phyloP scores from a whole-genome alignment of 345 rosid species.

The Hibiscus syriacus region DNA sequence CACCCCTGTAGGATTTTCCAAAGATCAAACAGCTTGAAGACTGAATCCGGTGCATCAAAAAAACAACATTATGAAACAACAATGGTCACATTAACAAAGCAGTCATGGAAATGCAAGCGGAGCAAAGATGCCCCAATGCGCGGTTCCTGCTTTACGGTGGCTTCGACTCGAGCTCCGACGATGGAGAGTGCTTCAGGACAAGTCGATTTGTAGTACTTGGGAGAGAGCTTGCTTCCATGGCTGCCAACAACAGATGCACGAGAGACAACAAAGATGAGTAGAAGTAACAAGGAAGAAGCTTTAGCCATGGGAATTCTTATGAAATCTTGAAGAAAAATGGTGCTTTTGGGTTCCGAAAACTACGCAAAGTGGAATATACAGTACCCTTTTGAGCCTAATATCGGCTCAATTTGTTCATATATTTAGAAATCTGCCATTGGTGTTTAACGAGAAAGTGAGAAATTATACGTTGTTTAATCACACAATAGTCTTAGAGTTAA shows the following conservation, averaged over 20 bases:
- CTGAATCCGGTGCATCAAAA: not conserved
- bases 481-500: no score
- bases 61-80: not conserved
- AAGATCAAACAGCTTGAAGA: not conserved
- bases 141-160: constrained; percentile 18
- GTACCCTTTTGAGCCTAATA: not conserved
- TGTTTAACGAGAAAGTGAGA: not conserved
- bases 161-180: constrained; percentile 14
- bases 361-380: not conserved
- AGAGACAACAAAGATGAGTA: not conserved
- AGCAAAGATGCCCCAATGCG: constrained; percentile 35
- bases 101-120: constrained; percentile 25
- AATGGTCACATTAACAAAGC: constrained; percentile 37
- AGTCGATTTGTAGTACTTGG: constrained; percentile 14
- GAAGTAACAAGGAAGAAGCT: not conserved
- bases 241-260: constrained; percentile 1
- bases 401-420: not conserved
- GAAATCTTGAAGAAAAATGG: not conserved
- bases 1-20: constrained; percentile 32
- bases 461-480: not conserved
- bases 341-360: not conserved
- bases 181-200: constrained; percentile 30
- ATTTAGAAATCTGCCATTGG: no score
- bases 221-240: constrained; percentile 18
- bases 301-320: constrained; percentile 5